These are phyloP conservation scores for Hyphopichia pseudoburtonii DNA, from an alignment of 1,139 yeast species.

Conservation along the genomic window DNA sequence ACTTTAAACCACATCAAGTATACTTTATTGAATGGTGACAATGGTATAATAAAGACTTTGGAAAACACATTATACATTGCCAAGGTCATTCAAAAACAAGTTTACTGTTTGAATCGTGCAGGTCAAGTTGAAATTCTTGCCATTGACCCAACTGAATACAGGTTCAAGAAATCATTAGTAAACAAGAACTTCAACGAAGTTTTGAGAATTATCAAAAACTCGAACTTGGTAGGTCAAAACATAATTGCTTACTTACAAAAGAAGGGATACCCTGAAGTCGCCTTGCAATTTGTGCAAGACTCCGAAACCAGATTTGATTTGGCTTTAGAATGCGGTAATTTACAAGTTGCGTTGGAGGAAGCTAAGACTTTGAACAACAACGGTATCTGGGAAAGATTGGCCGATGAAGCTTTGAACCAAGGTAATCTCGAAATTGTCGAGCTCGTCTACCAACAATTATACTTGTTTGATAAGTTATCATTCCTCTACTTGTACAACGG, in stretches of 20 bases:
- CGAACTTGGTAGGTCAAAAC: constrained; percentile 95
- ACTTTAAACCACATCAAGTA: constrained; percentile 96
- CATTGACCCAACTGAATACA: constrained; percentile 95
- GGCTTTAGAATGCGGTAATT: constrained; percentile 90
- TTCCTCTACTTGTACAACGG: constrained; percentile 86
- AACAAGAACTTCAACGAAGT: constrained; percentile 92
- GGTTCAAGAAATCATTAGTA: constrained; percentile 91
- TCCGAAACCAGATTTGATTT: constrained; percentile 94
- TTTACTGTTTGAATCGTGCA: constrained; percentile 78
- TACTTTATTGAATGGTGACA: constrained; percentile 89
- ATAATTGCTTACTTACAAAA: constrained; percentile 93
- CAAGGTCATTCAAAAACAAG: constrained; percentile 66
- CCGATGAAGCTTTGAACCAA: constrained; percentile 83
- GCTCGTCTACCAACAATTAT: constrained; percentile 83
- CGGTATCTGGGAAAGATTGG: constrained; percentile 77
- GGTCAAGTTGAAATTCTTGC: constrained; percentile 78
- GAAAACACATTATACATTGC: constrained; percentile 87
- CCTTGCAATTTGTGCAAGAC: constrained; percentile 94
- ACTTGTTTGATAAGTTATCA: constrained; percentile 83
- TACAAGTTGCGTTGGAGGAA: constrained; percentile 83
- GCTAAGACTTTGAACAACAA: constrained; percentile 75
- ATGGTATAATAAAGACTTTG: constrained; percentile 89
- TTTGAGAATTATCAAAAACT: constrained; percentile 79
- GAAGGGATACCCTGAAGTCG: constrained; percentile 92
- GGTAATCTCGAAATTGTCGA: constrained; percentile 89